Evolutionary conservation across 495 filamentous ascomycete genomes (phyloP).

Genomic region (Astrothelium macrocarpum): DNA sequence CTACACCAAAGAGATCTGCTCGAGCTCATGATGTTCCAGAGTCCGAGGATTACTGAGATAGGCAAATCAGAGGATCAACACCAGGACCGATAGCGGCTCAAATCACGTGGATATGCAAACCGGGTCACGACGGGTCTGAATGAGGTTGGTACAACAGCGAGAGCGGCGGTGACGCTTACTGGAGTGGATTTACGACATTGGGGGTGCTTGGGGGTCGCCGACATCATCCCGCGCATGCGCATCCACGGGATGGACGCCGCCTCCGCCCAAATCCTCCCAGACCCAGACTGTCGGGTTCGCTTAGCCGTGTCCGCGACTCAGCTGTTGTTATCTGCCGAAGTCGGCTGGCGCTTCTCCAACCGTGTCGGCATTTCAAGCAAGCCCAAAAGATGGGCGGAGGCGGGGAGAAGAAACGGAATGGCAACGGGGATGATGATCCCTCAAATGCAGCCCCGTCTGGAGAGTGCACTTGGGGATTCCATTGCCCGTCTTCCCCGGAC

Average conservation of each 20-base stretch:
- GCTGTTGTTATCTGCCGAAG: not conserved
- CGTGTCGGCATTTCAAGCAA: not conserved
- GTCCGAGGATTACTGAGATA: too few relatives aligned
- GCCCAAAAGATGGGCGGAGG: not conserved
- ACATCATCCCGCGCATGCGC: not conserved
- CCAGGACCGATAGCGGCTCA: too few relatives aligned
- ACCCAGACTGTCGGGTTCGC: constrained; percentile 2
- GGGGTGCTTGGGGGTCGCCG: too few relatives aligned
- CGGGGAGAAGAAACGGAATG: not conserved
- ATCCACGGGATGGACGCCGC: not conserved
- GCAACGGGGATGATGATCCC: not conserved
- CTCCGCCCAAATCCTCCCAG: not conserved
- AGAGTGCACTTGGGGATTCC: not conserved
- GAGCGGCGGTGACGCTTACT: not conserved
- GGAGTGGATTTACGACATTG: too few relatives aligned
- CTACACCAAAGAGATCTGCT: too few relatives aligned
- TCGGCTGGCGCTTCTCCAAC: not conserved
- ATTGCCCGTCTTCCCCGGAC: not conserved
- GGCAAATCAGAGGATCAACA: too few relatives aligned
- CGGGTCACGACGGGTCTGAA: not conserved
- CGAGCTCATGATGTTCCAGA: too few relatives aligned
- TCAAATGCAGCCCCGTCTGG: not conserved
- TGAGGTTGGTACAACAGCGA: not conserved
- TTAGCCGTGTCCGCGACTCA: not conserved
- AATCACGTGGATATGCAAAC: not conserved